A percentile compares a stretch with the other conserved stretches of the same genome.
Conservation (phyloP, 23 red algal genomes). For the Gracilaria caudata region DNA sequence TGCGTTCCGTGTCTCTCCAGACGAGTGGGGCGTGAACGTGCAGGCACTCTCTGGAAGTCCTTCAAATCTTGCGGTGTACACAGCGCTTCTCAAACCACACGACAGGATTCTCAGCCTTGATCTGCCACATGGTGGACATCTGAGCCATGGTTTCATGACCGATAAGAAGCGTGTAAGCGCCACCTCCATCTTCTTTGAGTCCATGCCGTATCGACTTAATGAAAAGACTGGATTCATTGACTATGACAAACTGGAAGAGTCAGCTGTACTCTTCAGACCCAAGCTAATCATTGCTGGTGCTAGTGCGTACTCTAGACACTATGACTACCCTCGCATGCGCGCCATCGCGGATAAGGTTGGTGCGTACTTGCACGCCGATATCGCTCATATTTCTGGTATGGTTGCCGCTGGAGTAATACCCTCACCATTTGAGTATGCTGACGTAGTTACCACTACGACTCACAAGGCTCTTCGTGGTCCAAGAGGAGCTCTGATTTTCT, state of each 20-base stretch:
- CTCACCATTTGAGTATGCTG: slow-evolving; percentile 91
- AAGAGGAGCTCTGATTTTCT: slow-evolving; percentile 97
- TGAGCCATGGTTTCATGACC: slow-evolving; percentile 97
- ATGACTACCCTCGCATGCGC: slow-evolving; percentile 97
- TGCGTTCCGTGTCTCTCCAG: slow-evolving; percentile 79
- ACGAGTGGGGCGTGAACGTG: slow-evolving; percentile 98
- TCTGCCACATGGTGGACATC: slow-evolving; percentile 92
- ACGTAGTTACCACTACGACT: slow-evolving; percentile 97
- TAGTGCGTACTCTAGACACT: slow-evolving; percentile 92
- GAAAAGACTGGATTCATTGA: slow-evolving; percentile 92
- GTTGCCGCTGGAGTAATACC: slow-evolving; percentile 95
- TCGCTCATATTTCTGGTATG: slow-evolving; percentile 97
- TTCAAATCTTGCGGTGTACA: slow-evolving; percentile 96
- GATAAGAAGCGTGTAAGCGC: slow-evolving; percentile 95
- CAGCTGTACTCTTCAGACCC: slow-evolving; percentile 89
- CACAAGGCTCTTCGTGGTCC: slow-evolving; percentile 99
- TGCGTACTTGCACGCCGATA: slow-evolving; percentile 94
- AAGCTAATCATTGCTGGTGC: slow-evolving; percentile 97
- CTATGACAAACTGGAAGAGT: slow-evolving; percentile 96
- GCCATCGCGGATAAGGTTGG: slow-evolving; percentile 88
- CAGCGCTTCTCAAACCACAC: slow-evolving; percentile 94
- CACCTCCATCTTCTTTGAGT: slow-evolving; percentile 98
- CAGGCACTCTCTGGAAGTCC: slow-evolving; percentile 95
- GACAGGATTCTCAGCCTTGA: slow-evolving; percentile 97
- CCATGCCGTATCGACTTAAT: slow-evolving; percentile 98